A percentile compares a stretch with the other conserved stretches of the same genome.
Conservation (phyloP, 306 rosid species). For the Macrotyloma uniflorum region DNA sequence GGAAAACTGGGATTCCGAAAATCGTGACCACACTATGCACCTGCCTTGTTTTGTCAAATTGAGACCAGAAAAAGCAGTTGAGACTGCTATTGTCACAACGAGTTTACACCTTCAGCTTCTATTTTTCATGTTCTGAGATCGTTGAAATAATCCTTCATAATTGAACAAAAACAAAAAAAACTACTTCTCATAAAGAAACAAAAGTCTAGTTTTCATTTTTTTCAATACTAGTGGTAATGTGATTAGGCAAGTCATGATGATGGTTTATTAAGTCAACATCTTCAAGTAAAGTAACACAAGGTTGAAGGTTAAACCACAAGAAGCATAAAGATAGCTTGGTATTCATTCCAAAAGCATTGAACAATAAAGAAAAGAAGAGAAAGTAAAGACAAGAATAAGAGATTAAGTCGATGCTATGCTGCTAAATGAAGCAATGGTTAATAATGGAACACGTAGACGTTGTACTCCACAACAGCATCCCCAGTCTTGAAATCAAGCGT, state of each 20-base stretch:
- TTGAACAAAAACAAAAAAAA: too few relatives aligned
- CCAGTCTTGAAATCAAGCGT: not conserved
- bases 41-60: too few relatives aligned
- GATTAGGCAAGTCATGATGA: not conserved
- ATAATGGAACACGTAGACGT: slow-evolving; percentile 50
- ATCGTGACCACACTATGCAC: too few relatives aligned
- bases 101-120: too few relatives aligned
- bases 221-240: too few relatives aligned
- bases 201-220: too few relatives aligned
- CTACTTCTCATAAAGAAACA: too few relatives aligned
- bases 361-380: not conserved
- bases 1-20: too few relatives aligned
- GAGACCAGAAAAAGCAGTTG: too few relatives aligned
- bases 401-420: not conserved
- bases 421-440: not conserved
- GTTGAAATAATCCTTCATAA: too few relatives aligned
- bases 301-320: not conserved
- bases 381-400: not conserved
- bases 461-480: slow-evolving; percentile 53
- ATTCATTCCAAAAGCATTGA: not conserved
- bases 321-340: not conserved
- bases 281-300: not conserved
- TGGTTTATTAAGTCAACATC: not conserved
- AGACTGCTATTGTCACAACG: too few relatives aligned
- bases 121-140: too few relatives aligned